phyloP scores from a whole-genome alignment of 108 stramenopile species.

The Licmophora abbreviata region DNA sequence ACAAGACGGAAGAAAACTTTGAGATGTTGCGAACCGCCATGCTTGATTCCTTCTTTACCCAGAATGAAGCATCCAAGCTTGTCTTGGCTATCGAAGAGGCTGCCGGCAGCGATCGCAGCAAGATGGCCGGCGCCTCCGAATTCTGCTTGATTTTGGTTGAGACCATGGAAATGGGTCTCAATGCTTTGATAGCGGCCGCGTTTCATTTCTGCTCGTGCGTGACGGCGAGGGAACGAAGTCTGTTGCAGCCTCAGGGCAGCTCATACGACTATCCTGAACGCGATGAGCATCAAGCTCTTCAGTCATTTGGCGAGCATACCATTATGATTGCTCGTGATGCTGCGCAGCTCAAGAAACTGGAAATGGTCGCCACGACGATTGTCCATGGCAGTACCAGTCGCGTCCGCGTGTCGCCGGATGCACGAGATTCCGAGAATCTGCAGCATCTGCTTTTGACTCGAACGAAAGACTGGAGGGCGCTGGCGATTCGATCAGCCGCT shows the following conservation, averaged over 20 bases:
- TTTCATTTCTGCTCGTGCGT: conserved; percentile 59
- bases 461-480: conserved; percentile 74
- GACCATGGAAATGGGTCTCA: conserved; percentile 68
- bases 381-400: conserved; percentile 5
- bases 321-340: conserved; percentile 57
- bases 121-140: conserved; percentile 64
- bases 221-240: conserved; percentile 21
- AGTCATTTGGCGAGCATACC: conserved; percentile 38
- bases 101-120: conserved; percentile 31
- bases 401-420: conserved; percentile 12
- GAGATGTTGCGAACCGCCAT: conserved; percentile 20
- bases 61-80: conserved; percentile 28
- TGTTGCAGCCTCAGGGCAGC: not conserved
- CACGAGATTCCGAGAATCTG: conserved; percentile 41
- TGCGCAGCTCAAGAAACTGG: conserved; percentile 57
- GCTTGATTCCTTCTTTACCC: conserved; percentile 29
- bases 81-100: conserved; percentile 53
- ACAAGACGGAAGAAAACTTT: conserved; percentile 25
- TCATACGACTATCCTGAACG: conserved; percentile 5
- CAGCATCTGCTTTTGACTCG: conserved; percentile 51
- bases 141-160: conserved; percentile 67
- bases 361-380: conserved; percentile 39
- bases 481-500: conserved; percentile 75
- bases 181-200: conserved; percentile 53
- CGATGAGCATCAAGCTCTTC: conserved; percentile 16